Base-by-base conservation (phyloP, 1,139 yeast genomes). In the Hanseniaspora gamundiae region DNA sequence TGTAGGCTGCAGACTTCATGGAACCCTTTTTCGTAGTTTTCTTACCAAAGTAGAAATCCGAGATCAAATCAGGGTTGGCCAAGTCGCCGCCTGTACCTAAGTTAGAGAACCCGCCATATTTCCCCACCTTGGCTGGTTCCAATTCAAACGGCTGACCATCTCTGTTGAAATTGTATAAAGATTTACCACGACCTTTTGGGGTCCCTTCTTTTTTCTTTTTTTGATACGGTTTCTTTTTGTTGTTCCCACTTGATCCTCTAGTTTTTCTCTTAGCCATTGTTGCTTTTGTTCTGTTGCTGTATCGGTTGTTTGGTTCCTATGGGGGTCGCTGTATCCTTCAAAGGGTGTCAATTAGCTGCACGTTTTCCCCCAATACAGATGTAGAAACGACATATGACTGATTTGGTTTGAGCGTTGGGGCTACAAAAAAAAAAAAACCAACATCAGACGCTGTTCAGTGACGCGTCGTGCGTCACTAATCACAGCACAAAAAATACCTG, bases 81-180 rank as follows among this genome's bases (percentile, higher is more conserved):
- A 56, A 46, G 43, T 55, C 60, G 10, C 53, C 61, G 17, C 76
- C 82, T 31, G 85, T 86, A 28, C 87, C 88, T 49, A 80, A 71
- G 5, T 33, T 33, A 14, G 36, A 33, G n/a, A 33, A 33, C 58
- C 62, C 35, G 54, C 39, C 16, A 56, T 55, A 13, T 49, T 42
- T 17, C 50, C 47, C 1, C 55, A 50, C 39, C 51, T 52, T 9
- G 36, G 41, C 57, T 56, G 51, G 38, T 39, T 39, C 4, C 22
- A 19, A 17, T 21, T 33, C 36, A 17, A 33, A 33, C 20, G 21
- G 36, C 36, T 33, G 36, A n/a, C 21, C 36, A 33, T 33, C 36
- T 33, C 36, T 33, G 36, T 33, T 33, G n/a, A 33, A 33, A 17
- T 33, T 33, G n/a, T n/a, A 33, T 13, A 33, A 17, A 9, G 36